Base-by-base conservation (phyloP, 176 grass and related monocot genomes). In the Areca catechu region DNA sequence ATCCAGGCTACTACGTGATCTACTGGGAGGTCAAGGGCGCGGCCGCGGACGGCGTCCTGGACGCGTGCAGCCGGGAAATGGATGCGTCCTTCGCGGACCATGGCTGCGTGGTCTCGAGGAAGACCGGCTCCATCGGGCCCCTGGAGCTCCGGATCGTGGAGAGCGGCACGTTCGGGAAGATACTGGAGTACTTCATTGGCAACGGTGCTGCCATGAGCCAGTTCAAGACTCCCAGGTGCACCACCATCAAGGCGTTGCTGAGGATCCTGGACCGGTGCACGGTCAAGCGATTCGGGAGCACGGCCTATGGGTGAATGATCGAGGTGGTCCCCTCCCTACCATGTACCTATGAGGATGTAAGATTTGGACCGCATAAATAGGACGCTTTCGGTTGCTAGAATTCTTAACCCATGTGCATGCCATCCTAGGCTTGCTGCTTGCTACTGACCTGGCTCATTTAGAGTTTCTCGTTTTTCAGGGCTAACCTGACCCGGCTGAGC, bases 171-270 rank as follows among this genome's bases (percentile, higher is more conserved):
- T 90, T 90, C 59, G 58, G 74, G 34, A 82, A 82, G 60, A 74
- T 90, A 37, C 74, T 90, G 87, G 87, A 90, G 75, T 60, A 74
- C 64, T 83, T 73, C 64, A 66, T 85, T 59, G 67, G 72, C 24
- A 66, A 83, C 15, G 82, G 87, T 51, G 67, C 75, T 2, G 74
- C 87, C 51, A 81, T 79, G 75, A 90, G 81, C 67, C 82, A 90
- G 69, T 90, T 82, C 87, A 90, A 90, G 75, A 80, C 78, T 48
- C 87, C 87, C 1, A 60, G 87, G 55, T 90, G 87, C 78, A 76
- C 79, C 34, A 43, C 34, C 34, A 43, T 14, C 34, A 0, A 14
- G 9, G 34, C 3, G 34, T 10, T 43, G 9, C 34, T 43, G 34
- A 43, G 9, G 10, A 43, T 43, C 34, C 34, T 43, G 34, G 34